A percentile compares a stretch with the other conserved stretches of the same genome.
Evolutionary conservation across 768 basidiomycete genomes (phyloP).

Genomic region (Hygrophoropsis aurantiaca): DNA sequence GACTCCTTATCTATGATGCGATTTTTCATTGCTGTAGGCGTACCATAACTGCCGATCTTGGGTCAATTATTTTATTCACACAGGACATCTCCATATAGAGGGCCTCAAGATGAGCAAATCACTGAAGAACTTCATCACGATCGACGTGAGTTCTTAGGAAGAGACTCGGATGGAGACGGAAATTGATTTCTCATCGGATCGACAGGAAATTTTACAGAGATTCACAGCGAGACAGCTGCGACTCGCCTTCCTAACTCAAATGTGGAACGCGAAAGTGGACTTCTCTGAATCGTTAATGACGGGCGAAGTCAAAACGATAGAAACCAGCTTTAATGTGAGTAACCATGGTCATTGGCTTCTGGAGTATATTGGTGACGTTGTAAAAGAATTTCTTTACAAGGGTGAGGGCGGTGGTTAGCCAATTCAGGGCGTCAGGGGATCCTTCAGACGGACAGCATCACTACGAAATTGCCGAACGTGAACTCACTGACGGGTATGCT

Average conservation of each 20-base stretch:
- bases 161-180: not conserved
- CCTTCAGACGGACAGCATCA: constrained; percentile 62
- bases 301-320: constrained; percentile 83
- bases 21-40: constrained; percentile 53
- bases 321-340: constrained; percentile 81
- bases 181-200: constrained; percentile 1
- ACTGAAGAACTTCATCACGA: constrained; percentile 98
- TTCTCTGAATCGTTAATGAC: constrained; percentile 91
- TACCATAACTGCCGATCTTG: constrained; percentile 89
- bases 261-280: constrained; percentile 93
- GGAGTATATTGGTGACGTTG: not conserved
- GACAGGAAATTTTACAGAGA: constrained; percentile 80
- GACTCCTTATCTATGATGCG: not conserved
- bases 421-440: constrained; percentile 46
- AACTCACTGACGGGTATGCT: constrained; percentile 62
- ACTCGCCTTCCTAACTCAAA: constrained; percentile 84
- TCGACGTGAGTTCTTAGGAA: constrained; percentile 57
- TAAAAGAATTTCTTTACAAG: constrained; percentile 90
- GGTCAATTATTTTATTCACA: constrained; percentile 99
- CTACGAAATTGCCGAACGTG: constrained; percentile 65
- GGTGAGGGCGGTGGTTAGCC: constrained; percentile 77
- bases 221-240: constrained; percentile 88
- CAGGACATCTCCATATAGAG: constrained; percentile 97
- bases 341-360: constrained; percentile 1
- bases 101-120: constrained; percentile 99